A percentile compares a stretch with the other conserved stretches of the same genome.
These are phyloP conservation scores for Trapa bicornis DNA, from an alignment of 345 rosid genomes.

Conservation along the genomic window DNA sequence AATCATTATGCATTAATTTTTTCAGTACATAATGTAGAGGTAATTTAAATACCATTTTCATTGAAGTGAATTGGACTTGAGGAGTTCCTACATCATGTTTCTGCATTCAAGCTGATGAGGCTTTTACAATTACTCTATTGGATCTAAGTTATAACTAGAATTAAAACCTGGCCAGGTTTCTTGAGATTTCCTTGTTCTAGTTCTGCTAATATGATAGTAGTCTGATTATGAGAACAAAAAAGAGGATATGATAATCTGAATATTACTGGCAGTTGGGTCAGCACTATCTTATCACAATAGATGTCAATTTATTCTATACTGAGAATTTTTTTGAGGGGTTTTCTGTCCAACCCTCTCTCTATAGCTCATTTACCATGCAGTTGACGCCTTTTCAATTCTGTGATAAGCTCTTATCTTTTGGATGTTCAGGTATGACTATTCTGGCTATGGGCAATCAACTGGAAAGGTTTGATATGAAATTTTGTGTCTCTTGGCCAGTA, in stretches of 20 bases:
- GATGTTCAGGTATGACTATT: slow-evolving; percentile 70
- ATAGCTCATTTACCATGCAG: background rate
- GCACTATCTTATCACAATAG: background rate
- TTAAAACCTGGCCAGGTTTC: too few relatives aligned
- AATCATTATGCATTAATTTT: too few relatives aligned
- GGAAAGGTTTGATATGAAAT: slow-evolving; percentile 53
- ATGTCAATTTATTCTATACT: too few relatives aligned
- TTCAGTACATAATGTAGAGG: background rate
- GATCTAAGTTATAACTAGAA: background rate
- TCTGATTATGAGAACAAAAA: too few relatives aligned
- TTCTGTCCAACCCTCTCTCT: background rate
- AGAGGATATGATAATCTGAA: background rate
- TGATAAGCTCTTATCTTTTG: background rate
- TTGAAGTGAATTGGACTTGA: background rate
- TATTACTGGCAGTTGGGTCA: background rate
- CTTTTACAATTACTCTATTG: background rate
- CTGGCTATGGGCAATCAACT: slow-evolving; percentile 90
- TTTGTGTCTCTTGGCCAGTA: too few relatives aligned
- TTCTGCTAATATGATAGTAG: background rate
- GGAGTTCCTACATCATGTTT: background rate
- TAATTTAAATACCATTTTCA: background rate
- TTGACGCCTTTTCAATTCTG: background rate
- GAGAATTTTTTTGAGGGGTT: too few relatives aligned
- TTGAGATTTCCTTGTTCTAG: background rate
- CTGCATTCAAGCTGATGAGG: background rate